These are phyloP conservation scores for Malassezia cuniculi DNA, from an alignment of 1,284 basidiomycete species.

Conservation along the genomic window DNA sequence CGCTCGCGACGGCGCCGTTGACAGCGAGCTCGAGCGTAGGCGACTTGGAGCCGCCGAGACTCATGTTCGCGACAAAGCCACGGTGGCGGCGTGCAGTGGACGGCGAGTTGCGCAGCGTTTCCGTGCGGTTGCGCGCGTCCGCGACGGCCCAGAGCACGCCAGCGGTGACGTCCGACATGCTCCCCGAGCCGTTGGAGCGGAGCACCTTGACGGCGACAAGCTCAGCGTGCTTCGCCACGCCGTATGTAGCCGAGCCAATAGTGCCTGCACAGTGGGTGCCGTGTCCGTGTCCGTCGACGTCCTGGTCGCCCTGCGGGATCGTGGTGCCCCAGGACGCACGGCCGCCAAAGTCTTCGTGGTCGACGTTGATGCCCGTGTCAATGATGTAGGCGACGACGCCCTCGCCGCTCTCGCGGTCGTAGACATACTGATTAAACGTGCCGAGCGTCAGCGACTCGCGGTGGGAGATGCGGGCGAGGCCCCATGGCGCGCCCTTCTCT, in stretches of 20 bases:
- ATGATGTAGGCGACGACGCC: conserved; percentile 71
- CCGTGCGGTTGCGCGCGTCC: conserved; percentile 54
- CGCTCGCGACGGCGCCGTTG: conserved; percentile 65
- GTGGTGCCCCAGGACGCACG: conserved; percentile 53
- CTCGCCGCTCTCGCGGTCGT: conserved; percentile 62
- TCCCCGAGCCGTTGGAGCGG: conserved; percentile 77
- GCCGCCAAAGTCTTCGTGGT: conserved; percentile 75
- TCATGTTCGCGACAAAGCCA: conserved; percentile 97
- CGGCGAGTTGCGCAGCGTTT: conserved; percentile 54
- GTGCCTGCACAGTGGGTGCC: conserved; percentile 59
- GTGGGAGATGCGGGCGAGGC: conserved; percentile 90
- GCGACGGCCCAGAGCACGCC: conserved; percentile 59
- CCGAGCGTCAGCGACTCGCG: conserved; percentile 61
- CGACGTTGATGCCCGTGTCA: conserved; percentile 74
- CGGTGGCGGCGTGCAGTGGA: conserved; percentile 62
- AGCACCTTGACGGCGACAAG: conserved; percentile 96
- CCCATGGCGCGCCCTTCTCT: conserved; percentile 81
- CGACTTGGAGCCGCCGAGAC: conserved; percentile 90
- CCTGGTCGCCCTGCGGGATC: conserved; percentile 55
- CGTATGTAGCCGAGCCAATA: conserved; percentile 61
- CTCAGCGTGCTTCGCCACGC: conserved; percentile 85
- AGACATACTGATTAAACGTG: conserved; percentile 78
- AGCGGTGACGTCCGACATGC: conserved; percentile 82
- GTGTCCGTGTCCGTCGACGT: conserved; percentile 59
- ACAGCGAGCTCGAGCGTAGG: conserved; percentile 71